phyloP scores from a whole-genome alignment of 2,329 filamentous ascomycete genomes.

The Thielaviopsis populi region DNA sequence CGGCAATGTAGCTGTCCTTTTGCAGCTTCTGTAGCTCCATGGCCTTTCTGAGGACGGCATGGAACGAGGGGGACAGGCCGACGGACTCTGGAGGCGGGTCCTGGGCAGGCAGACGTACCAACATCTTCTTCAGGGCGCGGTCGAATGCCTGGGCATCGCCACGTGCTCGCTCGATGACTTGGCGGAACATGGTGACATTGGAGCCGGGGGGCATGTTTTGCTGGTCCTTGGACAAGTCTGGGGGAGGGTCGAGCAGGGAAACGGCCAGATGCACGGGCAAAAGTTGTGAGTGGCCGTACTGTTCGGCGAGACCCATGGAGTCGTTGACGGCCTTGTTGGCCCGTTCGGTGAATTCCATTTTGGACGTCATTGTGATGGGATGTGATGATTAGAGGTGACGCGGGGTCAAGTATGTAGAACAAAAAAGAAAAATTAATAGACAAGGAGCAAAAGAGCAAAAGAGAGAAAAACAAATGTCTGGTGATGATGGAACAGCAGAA shows the following conservation, averaged over 20 bases:
- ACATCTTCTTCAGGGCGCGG: constrained; percentile 73
- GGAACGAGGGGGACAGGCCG: constrained; percentile 66
- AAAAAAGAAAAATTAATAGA: neutral
- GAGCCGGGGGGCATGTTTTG: constrained; percentile 55
- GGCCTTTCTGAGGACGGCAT: constrained; percentile 67
- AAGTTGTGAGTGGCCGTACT: constrained; percentile 84
- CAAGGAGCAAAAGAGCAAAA: neutral
- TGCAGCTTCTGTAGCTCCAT: constrained; percentile 92
- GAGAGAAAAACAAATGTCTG: neutral
- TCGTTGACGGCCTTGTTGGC: constrained; percentile 82
- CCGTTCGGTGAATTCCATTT: constrained; percentile 86
- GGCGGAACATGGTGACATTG: constrained; percentile 68
- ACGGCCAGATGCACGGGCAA: constrained; percentile 81
- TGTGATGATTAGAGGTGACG: constrained; percentile 9
- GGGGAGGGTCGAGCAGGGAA: constrained; percentile 59
- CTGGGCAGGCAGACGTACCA: constrained; percentile 85
- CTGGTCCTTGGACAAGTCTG: constrained; percentile 67
- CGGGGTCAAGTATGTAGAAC: constrained; percentile 6
- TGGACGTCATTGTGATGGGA: constrained; percentile 45
- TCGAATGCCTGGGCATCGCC: constrained; percentile 84
- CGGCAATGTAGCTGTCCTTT: constrained; percentile 85
- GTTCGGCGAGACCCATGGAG: constrained; percentile 71
- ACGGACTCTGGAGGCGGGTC: constrained; percentile 86
- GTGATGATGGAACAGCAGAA: neutral
- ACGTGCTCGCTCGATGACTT: constrained; percentile 85